Evolutionary conservation across 2,329 filamentous ascomycete genomes (phyloP).

Genomic region (Apiospora arundinis): DNA sequence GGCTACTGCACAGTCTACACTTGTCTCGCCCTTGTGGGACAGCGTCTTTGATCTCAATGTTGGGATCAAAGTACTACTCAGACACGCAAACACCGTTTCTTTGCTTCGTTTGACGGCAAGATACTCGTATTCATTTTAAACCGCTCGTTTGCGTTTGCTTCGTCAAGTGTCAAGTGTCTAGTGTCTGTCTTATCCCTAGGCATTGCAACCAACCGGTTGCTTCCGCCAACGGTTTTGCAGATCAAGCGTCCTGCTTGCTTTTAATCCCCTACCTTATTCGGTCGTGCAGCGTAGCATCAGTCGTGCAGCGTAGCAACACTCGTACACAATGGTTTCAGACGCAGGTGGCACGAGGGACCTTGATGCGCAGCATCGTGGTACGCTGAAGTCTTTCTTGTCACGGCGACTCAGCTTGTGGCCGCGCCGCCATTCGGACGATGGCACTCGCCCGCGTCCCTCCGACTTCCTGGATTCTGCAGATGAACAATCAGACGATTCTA

Average conservation of each 20-base stretch:
- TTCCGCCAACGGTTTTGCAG: conserved; percentile 13
- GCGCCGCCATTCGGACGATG: neutral
- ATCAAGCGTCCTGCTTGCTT: neutral
- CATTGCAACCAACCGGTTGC: conserved; percentile 4
- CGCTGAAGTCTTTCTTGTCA: conserved; percentile 6
- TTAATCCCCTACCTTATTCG: conserved; percentile 13
- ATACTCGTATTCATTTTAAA: neutral
- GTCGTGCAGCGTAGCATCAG: conserved; percentile 2
- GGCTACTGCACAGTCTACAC: neutral
- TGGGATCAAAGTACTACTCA: neutral
- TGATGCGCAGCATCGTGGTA: conserved; percentile 3
- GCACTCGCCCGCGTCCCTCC: neutral
- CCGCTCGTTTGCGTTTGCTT: neutral
- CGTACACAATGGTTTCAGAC: conserved; percentile 11
- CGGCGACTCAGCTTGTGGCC: conserved; percentile 7
- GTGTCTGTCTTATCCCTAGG: neutral
- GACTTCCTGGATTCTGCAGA: neutral
- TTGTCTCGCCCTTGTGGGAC: neutral
- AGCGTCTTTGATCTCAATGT: neutral
- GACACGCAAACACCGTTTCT: neutral
- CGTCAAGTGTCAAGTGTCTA: conserved; percentile 14
- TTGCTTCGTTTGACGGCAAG: neutral
- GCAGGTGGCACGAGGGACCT: neutral
- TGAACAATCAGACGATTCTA: conserved; percentile 16
- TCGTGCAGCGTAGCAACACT: neutral